Percentiles rank a stretch among this genome's conserved stretches.
Conservation (phyloP, 305 asterid species). For the Striga hermonthica region DNA sequence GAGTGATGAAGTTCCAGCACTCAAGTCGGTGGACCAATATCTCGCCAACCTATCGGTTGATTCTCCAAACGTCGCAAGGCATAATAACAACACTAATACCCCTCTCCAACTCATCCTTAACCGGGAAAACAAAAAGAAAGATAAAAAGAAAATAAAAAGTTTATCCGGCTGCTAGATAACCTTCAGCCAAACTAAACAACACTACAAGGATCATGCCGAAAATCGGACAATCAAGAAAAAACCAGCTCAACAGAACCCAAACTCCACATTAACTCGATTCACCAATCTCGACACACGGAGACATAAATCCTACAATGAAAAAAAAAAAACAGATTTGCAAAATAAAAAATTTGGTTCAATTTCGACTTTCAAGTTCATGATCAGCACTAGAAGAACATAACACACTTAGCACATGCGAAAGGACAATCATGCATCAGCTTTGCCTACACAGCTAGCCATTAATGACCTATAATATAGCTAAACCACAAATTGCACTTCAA, state of each 20-base stretch:
- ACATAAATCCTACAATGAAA: conserved; percentile 16
- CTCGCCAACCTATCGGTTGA: conserved; percentile 53
- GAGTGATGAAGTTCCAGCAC: conserved; percentile 49
- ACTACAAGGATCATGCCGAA: conserved; percentile 10
- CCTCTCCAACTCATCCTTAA: conserved; percentile 63
- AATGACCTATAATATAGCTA: conserved; percentile 10
- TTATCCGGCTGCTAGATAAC: conserved; percentile 18
- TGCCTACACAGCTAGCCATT: conserved; percentile 20
- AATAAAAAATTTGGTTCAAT: conserved; percentile 3
- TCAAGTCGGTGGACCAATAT: conserved; percentile 37
- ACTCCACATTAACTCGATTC: conserved; percentile 10
- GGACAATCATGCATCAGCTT: conserved; percentile 21
- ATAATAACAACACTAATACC: conserved; percentile 37
- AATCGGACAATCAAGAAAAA: conserved; percentile 3
- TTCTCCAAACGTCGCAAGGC: conserved; percentile 47
- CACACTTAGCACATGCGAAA: neutral
- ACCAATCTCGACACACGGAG: conserved; percentile 4
- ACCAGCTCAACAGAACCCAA: conserved; percentile 22
- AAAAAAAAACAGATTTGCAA: conserved; percentile 17
- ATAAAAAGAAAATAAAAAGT: neutral
- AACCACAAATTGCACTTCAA: conserved; percentile 4
- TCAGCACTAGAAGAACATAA: neutral
- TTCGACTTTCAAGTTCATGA: conserved; percentile 11
- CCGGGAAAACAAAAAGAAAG: neutral
- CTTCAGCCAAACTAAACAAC: conserved; percentile 19